Percentiles rank a stretch among this genome's conserved stretches.
Evolutionary conservation across 1,284 basidiomycete genomes (phyloP).

Genomic region (Rhodotorula sp.): DNA sequence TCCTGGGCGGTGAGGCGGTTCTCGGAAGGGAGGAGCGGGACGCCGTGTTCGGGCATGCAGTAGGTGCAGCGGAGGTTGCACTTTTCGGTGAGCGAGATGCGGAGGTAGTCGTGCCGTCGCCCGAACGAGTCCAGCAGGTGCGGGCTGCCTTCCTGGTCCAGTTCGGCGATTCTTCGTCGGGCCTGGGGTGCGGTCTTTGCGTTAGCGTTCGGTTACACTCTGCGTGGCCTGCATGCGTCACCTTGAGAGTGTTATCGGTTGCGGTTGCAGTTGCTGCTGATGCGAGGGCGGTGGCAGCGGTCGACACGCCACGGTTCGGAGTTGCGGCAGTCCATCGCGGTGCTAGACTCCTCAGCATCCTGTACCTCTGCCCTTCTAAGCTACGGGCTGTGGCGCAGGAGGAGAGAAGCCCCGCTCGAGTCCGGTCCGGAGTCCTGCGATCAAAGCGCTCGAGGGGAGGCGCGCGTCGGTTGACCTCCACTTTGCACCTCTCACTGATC

Average conservation of each 20-base stretch:
- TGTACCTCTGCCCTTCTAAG: no score
- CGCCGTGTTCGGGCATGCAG: conserved; percentile 82
- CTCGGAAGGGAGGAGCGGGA: conserved; percentile 67
- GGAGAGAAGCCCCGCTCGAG: background rate
- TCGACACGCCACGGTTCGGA: background rate
- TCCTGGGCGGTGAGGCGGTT: conserved; percentile 74
- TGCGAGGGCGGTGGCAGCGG: background rate
- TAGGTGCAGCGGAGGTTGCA: conserved; percentile 89
- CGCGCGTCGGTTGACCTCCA: background rate
- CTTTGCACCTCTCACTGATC: background rate
- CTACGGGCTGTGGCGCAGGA: no score
- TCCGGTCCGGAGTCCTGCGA: background rate
- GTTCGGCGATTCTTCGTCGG: conserved; percentile 6
- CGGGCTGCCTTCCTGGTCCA: conserved; percentile 12
- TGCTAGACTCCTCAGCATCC: no score
- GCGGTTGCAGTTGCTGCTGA: no score
- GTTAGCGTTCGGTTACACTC: no score
- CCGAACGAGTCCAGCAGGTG: conserved; percentile 60
- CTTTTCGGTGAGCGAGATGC: conserved; percentile 79
- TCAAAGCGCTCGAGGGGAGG: background rate
- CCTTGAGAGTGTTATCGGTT: background rate
- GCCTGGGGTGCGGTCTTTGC: no score
- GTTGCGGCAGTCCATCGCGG: background rate
- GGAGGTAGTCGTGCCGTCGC: conserved; percentile 73
- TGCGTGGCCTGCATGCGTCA: background rate